phyloP scores from a whole-genome alignment of 768 basidiomycete genomes.

The Termitomyces sp. region DNA sequence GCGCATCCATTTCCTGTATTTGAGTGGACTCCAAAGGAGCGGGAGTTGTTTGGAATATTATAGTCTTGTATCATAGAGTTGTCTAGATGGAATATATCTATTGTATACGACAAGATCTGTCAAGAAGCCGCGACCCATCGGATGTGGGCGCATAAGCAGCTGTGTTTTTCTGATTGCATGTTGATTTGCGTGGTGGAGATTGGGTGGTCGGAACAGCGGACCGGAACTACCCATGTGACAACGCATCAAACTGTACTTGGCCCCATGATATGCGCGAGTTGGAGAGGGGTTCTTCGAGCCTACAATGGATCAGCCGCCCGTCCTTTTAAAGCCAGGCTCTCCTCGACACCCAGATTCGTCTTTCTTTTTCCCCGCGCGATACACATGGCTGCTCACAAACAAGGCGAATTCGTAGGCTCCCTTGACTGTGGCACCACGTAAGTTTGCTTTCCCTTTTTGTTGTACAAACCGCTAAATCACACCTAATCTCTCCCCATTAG shows the following conservation, averaged over 20 bases:
- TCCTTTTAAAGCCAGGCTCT: constrained; percentile 6
- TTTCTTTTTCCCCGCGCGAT: constrained; percentile 8
- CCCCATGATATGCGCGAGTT: constrained; percentile 11
- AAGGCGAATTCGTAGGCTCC: constrained; percentile 84
- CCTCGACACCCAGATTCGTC: not conserved
- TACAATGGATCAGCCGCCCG: constrained; percentile 3
- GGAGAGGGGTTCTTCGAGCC: constrained; percentile 7
- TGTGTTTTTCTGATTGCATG: not conserved
- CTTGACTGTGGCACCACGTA: constrained; percentile 95
- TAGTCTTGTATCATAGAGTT: constrained; percentile 6
- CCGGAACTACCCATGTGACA: constrained; percentile 9
- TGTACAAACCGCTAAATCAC: not conserved
- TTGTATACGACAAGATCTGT: not conserved
- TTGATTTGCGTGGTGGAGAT: too few species aligned
- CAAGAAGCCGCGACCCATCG: too few species aligned
- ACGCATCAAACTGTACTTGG: not conserved
- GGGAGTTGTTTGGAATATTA: constrained; percentile 31
- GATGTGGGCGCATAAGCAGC: not conserved
- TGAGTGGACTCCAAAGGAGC: constrained; percentile 52
- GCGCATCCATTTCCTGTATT: constrained; percentile 78
- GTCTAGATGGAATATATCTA: not conserved
- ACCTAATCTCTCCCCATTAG: constrained; percentile 29
- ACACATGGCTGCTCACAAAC: constrained; percentile 32
- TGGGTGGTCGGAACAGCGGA: constrained; percentile 10
- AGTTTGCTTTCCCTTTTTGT: constrained; percentile 20